Evolutionary conservation across 2,329 filamentous ascomycete species (phyloP).

Genomic region (Incumbomyces lentus): DNA sequence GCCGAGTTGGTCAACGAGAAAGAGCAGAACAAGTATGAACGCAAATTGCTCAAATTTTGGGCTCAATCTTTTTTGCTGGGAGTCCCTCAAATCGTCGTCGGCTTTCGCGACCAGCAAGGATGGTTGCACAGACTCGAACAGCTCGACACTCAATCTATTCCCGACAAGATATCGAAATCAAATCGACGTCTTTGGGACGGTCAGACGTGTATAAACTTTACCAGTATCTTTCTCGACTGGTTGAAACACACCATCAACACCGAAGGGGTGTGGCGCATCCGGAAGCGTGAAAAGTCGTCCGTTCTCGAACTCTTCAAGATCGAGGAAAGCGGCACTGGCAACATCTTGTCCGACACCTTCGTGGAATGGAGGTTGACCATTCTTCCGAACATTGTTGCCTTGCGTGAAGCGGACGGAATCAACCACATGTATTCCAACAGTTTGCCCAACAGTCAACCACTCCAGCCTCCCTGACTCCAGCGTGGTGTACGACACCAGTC

Average conservation of each 20-base stretch:
- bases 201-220: constrained; percentile 87
- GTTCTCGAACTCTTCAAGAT: constrained; percentile 64
- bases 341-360: constrained; percentile 68
- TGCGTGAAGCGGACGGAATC: not conserved
- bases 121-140: constrained; percentile 64
- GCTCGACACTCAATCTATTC: constrained; percentile 68
- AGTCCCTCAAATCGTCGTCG: constrained; percentile 83
- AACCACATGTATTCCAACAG: not conserved
- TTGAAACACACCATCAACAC: constrained; percentile 49
- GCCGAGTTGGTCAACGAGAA: constrained; percentile 57
- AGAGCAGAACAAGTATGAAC: constrained; percentile 67
- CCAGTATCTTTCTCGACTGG: constrained; percentile 64
- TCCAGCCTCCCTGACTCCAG: not conserved
- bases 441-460: not conserved
- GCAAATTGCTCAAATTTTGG: constrained; percentile 93
- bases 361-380: constrained; percentile 52
- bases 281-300: constrained; percentile 51
- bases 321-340: constrained; percentile 63
- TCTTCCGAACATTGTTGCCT: constrained; percentile 3
- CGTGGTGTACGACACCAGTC: too few relatives aligned
- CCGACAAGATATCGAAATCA: constrained; percentile 58
- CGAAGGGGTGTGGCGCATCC: constrained; percentile 74
- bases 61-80: constrained; percentile 90
- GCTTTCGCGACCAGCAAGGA: constrained; percentile 67
- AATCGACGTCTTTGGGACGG: constrained; percentile 73